These are phyloP conservation scores for Tuber microsphaerosporum DNA, from an alignment of 495 filamentous ascomycete genomes.

Conservation along the genomic window DNA sequence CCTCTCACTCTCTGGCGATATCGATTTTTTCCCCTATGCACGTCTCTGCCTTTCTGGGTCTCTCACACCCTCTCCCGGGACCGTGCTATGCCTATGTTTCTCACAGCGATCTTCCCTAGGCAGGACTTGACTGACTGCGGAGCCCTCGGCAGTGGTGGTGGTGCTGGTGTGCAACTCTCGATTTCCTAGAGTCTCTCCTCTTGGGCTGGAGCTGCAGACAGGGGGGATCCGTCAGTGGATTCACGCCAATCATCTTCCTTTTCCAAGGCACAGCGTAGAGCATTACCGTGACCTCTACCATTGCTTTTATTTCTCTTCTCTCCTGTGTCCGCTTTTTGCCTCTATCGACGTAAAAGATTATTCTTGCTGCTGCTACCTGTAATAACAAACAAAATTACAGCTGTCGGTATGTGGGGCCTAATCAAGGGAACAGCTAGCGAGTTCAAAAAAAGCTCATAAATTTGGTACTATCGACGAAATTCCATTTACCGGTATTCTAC, in stretches of 20 bases:
- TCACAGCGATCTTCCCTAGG: slow-evolving; percentile 29
- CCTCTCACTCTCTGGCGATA: slow-evolving; percentile 12
- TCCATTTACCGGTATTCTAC: not conserved
- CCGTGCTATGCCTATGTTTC: slow-evolving; percentile 1
- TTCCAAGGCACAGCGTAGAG: slow-evolving; percentile 35
- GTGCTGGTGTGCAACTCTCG: slow-evolving; percentile 7
- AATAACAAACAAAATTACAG: slow-evolving; percentile 10
- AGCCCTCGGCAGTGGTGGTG: slow-evolving; percentile 29
- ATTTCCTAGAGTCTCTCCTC: not conserved
- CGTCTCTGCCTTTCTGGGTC: not conserved
- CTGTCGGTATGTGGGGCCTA: not conserved
- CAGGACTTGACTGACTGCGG: slow-evolving; percentile 34
- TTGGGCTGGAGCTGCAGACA: slow-evolving; percentile 21
- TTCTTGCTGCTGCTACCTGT: slow-evolving; percentile 26
- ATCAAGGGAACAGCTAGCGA: slow-evolving; percentile 12
- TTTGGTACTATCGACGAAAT: slow-evolving; percentile 23
- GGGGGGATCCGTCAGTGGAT: slow-evolving; percentile 26
- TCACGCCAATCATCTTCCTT: slow-evolving; percentile 28
- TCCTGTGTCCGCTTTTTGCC: slow-evolving; percentile 20
- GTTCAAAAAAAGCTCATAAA: slow-evolving; percentile 28
- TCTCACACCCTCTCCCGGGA: not conserved
- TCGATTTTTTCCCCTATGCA: not conserved
- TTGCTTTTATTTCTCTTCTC: slow-evolving; percentile 20
- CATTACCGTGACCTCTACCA: slow-evolving; percentile 29
- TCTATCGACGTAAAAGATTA: slow-evolving; percentile 20